Evolutionary conservation across 805 yeast genomes (phyloP).

Genomic region (Candida quercuum): DNA sequence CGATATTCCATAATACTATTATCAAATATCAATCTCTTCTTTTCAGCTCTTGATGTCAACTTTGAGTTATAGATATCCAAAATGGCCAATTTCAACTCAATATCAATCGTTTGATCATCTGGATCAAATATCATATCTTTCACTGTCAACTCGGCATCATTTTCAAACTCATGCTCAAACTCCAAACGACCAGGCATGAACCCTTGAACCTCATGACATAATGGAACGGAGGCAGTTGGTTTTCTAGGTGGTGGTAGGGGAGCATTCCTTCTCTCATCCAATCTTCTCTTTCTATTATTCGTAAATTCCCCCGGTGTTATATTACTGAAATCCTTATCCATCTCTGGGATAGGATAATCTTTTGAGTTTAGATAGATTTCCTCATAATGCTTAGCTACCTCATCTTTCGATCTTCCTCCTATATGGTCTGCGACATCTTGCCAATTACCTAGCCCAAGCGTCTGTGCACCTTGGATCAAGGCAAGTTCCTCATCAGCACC

Average conservation of each 20-base stretch:
- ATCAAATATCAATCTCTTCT: constrained; percentile 74
- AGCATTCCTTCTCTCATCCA: constrained; percentile 65
- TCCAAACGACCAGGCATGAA: constrained; percentile 98
- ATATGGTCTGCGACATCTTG: constrained; percentile 96
- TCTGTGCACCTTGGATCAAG: constrained; percentile 86
- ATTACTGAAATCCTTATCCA: constrained; percentile 58
- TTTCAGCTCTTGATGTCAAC: constrained; percentile 86
- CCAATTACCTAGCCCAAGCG: constrained; percentile 94
- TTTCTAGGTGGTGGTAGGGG: constrained; percentile 85
- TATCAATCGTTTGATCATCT: constrained; percentile 83
- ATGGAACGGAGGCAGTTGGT: constrained; percentile 87
- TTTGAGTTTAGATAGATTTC: constrained; percentile 62
- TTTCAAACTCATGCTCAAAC: constrained; percentile 93
- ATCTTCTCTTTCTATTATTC: constrained; percentile 57
- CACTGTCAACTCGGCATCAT: constrained; percentile 91
- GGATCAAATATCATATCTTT: constrained; percentile 95
- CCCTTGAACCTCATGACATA: constrained; percentile 96
- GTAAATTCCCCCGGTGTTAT: constrained; percentile 68
- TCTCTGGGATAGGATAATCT: constrained; percentile 85
- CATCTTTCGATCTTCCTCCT: constrained; percentile 88
- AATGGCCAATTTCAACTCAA: constrained; percentile 82
- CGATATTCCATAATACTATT: constrained; percentile 83
- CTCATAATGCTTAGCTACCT: constrained; percentile 80
- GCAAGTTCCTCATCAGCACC: constrained; percentile 97
- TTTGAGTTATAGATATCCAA: constrained; percentile 87